A percentile compares a stretch with the other conserved stretches of the same genome.
These are phyloP conservation scores for Isoetes taiwanensis DNA, from an alignment of 75 land plant species.

Conservation along the genomic window DNA sequence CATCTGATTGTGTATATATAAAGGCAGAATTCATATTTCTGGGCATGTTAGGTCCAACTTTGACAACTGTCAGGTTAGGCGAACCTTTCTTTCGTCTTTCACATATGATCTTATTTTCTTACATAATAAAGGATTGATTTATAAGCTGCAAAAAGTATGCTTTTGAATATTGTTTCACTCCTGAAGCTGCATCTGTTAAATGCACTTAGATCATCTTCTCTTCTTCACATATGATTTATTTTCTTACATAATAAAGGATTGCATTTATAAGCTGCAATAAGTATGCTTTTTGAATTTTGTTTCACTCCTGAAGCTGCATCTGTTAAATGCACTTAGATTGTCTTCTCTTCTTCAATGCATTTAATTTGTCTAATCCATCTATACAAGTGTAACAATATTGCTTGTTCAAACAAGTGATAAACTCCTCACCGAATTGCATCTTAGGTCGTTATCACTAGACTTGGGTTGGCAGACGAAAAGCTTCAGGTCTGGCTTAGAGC, in stretches of 20 bases:
- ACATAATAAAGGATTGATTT: too few species aligned
- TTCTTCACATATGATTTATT: too few species aligned
- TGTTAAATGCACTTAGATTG: not conserved
- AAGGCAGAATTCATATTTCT: not conserved
- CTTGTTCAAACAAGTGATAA: not conserved
- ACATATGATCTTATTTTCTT: not conserved
- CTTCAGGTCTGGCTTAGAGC: constrained; percentile 43
- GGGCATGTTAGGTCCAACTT: not conserved
- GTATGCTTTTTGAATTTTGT: not conserved
- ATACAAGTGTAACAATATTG: too few species aligned
- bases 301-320: not conserved
- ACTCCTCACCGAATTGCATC: not conserved
- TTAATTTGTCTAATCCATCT: not conserved
- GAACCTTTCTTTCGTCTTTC: not conserved
- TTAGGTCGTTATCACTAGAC: constrained; percentile 45
- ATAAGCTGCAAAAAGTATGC: too few species aligned
- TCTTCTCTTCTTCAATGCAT: not conserved
- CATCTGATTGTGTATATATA: too few species aligned
- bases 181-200: not conserved
- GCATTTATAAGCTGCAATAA: too few species aligned
- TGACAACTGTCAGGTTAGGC: not conserved
- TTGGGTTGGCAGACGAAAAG: constrained; percentile 38
- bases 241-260: too few species aligned
- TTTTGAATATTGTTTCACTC: not conserved
- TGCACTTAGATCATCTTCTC: not conserved